phyloP scores from a whole-genome alignment of 306 rosid genomes.

The Rubus idaeus region DNA sequence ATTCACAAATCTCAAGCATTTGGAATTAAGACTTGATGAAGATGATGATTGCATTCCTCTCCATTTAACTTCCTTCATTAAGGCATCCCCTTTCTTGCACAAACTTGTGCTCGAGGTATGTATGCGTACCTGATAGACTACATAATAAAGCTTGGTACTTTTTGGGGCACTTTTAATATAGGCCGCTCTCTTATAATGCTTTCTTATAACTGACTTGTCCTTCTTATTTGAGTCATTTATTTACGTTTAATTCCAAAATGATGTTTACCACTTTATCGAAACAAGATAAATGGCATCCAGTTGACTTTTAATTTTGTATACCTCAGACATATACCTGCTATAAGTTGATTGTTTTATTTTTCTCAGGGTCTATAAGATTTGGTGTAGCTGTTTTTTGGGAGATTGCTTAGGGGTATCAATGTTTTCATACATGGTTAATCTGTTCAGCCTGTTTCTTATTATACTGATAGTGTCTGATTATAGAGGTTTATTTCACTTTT shows the following conservation, averaged over 20 bases:
- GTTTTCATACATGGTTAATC: neutral
- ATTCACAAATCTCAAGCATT: conserved; percentile 17
- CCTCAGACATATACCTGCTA: neutral
- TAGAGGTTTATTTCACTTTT: too few relatives aligned
- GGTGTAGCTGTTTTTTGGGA: neutral
- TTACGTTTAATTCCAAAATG: neutral
- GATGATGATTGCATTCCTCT: neutral
- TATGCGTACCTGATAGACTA: neutral
- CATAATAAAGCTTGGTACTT: neutral
- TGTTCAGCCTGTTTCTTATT: neutral
- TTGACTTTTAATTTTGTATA: neutral
- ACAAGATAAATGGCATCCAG: neutral
- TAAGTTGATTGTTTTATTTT: neutral
- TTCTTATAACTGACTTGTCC: neutral
- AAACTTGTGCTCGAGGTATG: conserved; percentile 20
- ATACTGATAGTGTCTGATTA: neutral
- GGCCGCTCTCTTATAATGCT: neutral
- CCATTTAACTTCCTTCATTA: conserved; percentile 10
- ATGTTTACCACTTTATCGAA: neutral
- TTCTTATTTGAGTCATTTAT: neutral
- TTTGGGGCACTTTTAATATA: neutral
- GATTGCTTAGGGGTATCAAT: neutral
- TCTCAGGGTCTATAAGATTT: neutral
- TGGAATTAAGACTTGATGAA: conserved; percentile 6
- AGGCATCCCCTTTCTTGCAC: conserved; percentile 19